These are phyloP conservation scores for Aspergillus bombycis DNA, from an alignment of 2,329 filamentous ascomycete genomes.

Conservation along the genomic window DNA sequence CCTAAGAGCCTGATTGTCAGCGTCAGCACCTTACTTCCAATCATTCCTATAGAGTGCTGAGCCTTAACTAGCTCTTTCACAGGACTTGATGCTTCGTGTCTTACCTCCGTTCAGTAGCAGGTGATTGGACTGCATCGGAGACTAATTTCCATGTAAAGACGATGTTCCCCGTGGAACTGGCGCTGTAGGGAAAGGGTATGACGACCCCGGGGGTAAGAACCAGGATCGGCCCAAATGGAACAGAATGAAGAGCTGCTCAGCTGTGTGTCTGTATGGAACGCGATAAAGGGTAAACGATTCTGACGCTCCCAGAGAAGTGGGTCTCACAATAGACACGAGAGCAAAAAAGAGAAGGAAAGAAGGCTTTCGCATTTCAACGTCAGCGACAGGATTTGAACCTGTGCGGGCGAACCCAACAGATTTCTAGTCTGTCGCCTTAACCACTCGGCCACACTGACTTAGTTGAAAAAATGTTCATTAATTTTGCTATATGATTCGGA, in stretches of 20 bases:
- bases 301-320: too few relatives aligned
- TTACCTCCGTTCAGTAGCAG: background rate
- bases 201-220: too few relatives aligned
- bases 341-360: background rate
- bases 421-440: slow-evolving; percentile 3
- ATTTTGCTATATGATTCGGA: background rate
- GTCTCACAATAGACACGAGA: background rate
- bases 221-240: too few relatives aligned
- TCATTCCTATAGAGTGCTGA: background rate
- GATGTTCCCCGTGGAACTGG: too few relatives aligned
- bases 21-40: background rate
- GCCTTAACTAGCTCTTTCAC: background rate
- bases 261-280: too few relatives aligned
- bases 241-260: too few relatives aligned
- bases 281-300: too few relatives aligned
- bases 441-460: background rate
- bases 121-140: background rate
- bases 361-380: background rate
- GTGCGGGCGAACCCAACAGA: slow-evolving; percentile 1
- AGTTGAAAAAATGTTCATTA: accelerated
- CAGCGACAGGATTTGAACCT: slow-evolving; percentile 2
- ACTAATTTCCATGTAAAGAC: too few relatives aligned
- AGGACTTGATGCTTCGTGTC: background rate
- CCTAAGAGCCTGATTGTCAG: background rate
- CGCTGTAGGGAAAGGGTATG: too few relatives aligned